These are phyloP conservation scores for Colletotrichum tropicale DNA, from an alignment of 2,329 filamentous ascomycete genomes.

Conservation along the genomic window DNA sequence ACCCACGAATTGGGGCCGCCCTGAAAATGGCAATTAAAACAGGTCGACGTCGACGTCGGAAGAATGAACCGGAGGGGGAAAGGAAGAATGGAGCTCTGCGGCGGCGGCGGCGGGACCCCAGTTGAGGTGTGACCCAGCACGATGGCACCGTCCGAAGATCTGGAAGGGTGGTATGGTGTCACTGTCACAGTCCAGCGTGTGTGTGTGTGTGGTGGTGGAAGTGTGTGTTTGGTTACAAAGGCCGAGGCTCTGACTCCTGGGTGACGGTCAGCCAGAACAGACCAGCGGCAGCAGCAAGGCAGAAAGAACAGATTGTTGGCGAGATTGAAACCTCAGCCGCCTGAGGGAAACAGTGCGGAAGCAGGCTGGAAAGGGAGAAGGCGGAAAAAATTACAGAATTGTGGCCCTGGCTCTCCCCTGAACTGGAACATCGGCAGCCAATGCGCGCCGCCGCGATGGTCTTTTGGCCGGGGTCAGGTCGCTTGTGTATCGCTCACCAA, in stretches of 20 bases:
- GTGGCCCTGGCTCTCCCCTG: background rate
- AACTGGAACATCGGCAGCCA: conserved; percentile 9
- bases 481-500: background rate
- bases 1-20: background rate
- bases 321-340: background rate
- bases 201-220: background rate
- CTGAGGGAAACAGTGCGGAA: background rate
- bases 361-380: background rate
- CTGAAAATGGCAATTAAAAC: background rate
- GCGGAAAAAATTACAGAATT: background rate
- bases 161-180: background rate
- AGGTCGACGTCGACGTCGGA: background rate
- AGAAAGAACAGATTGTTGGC: background rate
- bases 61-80: background rate
- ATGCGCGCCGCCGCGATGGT: background rate
- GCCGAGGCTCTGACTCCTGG: background rate
- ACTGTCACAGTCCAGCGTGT: background rate
- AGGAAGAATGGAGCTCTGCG: background rate
- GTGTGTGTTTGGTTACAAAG: background rate
- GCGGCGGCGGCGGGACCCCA: background rate
- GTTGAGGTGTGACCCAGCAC: conserved; percentile 7
- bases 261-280: background rate
- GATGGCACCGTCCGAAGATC: conserved; percentile 1
- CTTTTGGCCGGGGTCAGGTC: background rate
- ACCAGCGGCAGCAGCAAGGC: background rate